Evolutionary conservation across 164 flowering plant species (phyloP).

Genomic region (Chimonanthus salicifolius): DNA sequence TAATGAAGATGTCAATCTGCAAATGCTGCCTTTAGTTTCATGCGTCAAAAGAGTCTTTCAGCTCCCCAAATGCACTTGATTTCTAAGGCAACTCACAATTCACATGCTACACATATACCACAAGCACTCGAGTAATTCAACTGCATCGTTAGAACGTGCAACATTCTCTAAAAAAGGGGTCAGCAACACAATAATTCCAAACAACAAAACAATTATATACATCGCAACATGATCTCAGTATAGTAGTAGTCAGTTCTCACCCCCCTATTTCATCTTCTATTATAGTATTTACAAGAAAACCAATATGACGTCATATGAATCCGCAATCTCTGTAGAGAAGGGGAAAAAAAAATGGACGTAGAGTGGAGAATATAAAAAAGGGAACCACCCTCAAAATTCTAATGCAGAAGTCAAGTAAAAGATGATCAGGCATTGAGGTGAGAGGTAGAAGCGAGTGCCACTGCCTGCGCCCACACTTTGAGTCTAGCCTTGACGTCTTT

Average conservation of each 20-base stretch:
- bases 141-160: not conserved
- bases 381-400: not conserved
- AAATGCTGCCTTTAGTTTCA: too few species aligned
- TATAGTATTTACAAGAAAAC: not conserved
- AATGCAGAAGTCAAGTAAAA: not conserved
- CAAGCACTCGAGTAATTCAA: too few species aligned
- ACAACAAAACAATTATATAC: too few species aligned
- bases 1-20: too few species aligned
- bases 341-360: too few species aligned
- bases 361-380: not conserved
- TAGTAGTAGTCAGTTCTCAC: not conserved
- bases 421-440: constrained; percentile 17
- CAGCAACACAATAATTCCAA: not conserved
- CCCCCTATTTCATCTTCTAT: not conserved
- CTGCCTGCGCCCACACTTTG: constrained; percentile 81
- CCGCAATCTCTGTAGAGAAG: not conserved
- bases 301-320: not conserved
- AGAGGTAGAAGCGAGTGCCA: constrained; percentile 54
- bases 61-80: not conserved
- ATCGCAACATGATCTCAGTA: not conserved
- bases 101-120: not conserved
- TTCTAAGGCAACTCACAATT: not conserved
- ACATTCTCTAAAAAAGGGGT: too few species aligned
- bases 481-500: constrained; percentile 71
- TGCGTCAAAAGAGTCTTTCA: too few species aligned